Evolutionary conservation across 306 rosid species (phyloP), one percentile per base, ranked within the genome.

Genomic region (Vicia sativa): DNA sequence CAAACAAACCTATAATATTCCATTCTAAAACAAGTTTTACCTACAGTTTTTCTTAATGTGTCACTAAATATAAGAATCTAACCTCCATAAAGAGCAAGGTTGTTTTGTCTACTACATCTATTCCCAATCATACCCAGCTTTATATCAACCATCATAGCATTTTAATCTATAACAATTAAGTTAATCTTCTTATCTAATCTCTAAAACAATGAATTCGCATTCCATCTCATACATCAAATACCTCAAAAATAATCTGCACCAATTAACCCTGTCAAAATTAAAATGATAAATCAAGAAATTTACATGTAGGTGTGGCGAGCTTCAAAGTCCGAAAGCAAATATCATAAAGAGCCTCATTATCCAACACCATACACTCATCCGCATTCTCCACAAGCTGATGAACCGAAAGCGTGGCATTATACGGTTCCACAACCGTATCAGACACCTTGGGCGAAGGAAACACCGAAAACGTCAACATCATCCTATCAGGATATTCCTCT

Each of bases 321-420:
- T 81, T 81, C 65, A 81, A 64, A 18, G 85, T 81, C 43, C 85
- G 61, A 77, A 81, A 81, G 52, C 85, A 81, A 41, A 81, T 81
- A 67, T 81, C 85, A 19, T 81, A 81, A 31, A 81, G 82, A 38
- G 85, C 85, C 77, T 81, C 85, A 53, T 81, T 81, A 69, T 81
- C 85, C 72, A 81, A 61, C 43, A 81, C 85, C 85, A 81, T 81
- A 52, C 85, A 81, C 45, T 81, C 85, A 52, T 81, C 85, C 0
- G 85, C 85, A 41, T 81, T 81, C 69, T 81, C 85, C 15, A 81
- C 85, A 53, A 81, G 85, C 61, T 81, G 85, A 44, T 81, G 85
- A 52, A 77, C 85, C 14, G 85, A 81, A 14, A 81, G 85, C 3
- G 85, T 81, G 5, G 85, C 85, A 41, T 81, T 81, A 69, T 81